These are phyloP conservation scores for Alternaria arbusti DNA, from an alignment of 2,329 filamentous ascomycete species.

Conservation along the genomic window DNA sequence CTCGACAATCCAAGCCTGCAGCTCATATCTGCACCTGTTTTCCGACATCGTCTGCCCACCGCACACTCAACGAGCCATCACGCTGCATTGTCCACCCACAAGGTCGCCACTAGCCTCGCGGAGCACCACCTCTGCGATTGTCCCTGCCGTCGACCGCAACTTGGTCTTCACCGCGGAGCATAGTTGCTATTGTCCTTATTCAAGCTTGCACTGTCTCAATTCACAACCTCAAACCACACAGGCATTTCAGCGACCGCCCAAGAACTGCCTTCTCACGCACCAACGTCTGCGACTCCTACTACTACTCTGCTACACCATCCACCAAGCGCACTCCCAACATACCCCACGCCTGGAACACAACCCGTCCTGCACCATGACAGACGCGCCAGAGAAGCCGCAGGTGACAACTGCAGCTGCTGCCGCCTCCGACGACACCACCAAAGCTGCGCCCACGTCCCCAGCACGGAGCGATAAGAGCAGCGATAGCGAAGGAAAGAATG, in stretches of 20 bases:
- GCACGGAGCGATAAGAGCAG: constrained; percentile 50
- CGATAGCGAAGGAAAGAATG: constrained; percentile 61
- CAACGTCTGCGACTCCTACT: neutral
- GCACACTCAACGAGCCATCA: neutral
- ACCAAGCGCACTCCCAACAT: constrained; percentile 5
- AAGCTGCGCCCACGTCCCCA: constrained; percentile 32
- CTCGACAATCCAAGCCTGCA: constrained; percentile 4
- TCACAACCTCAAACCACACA: neutral
- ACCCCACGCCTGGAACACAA: constrained; percentile 7
- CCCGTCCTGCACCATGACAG: constrained; percentile 28
- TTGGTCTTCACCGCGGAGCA: constrained; percentile 3
- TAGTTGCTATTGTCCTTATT: constrained; percentile 16
- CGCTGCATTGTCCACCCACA: neutral
- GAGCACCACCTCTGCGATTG: constrained; percentile 16
- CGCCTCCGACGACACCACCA: constrained; percentile 15
- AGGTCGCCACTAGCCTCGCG: constrained; percentile 23
- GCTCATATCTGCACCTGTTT: neutral
- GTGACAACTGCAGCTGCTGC: constrained; percentile 11
- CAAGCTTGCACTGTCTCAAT: neutral
- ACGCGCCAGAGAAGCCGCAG: constrained; percentile 30
- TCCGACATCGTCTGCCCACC: neutral
- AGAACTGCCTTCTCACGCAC: neutral
- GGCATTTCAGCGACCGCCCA: neutral
- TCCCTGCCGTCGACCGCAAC: constrained; percentile 8
- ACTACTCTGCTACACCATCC: neutral